These are phyloP conservation scores for Epichloe coenophiala DNA, from an alignment of 2,329 filamentous ascomycete species.

Conservation along the genomic window DNA sequence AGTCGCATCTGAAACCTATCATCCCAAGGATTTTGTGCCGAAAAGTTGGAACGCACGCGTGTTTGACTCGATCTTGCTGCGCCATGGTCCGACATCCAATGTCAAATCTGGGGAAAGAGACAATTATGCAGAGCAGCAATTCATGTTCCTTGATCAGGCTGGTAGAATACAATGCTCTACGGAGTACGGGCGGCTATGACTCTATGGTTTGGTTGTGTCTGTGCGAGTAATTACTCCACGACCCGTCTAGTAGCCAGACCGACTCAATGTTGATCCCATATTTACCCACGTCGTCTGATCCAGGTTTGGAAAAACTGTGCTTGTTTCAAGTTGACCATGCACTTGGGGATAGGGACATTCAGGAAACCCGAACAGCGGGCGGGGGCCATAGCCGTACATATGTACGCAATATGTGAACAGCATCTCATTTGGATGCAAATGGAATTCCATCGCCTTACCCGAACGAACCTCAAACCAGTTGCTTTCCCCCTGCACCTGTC, in stretches of 20 bases:
- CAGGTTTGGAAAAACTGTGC: background rate
- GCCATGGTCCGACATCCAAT: background rate
- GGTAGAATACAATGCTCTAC: background rate
- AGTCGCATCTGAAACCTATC: slow-evolving; percentile 1
- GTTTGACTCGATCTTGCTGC: background rate
- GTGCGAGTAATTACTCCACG: background rate
- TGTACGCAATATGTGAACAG: too few relatives aligned
- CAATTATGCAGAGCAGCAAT: background rate
- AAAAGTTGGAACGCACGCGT: background rate
- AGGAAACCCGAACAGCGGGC: background rate
- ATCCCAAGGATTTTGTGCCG: background rate
- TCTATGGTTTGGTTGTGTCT: background rate
- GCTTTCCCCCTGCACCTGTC: too few relatives aligned
- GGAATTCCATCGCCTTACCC: too few relatives aligned
- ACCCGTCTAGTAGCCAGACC: background rate
- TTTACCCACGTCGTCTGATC: background rate
- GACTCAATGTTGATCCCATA: background rate
- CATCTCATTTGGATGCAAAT: too few relatives aligned
- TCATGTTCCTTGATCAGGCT: background rate
- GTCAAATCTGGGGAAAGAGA: background rate
- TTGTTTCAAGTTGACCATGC: background rate
- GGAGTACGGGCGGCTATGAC: too few relatives aligned
- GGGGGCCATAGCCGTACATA: too few relatives aligned
- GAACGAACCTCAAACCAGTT: too few relatives aligned
- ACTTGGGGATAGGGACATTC: background rate